Evolutionary conservation across 1,139 yeast genomes (phyloP), one percentile per base, ranked within the genome.

Genomic region (Lodderomyces beijingensis): DNA sequence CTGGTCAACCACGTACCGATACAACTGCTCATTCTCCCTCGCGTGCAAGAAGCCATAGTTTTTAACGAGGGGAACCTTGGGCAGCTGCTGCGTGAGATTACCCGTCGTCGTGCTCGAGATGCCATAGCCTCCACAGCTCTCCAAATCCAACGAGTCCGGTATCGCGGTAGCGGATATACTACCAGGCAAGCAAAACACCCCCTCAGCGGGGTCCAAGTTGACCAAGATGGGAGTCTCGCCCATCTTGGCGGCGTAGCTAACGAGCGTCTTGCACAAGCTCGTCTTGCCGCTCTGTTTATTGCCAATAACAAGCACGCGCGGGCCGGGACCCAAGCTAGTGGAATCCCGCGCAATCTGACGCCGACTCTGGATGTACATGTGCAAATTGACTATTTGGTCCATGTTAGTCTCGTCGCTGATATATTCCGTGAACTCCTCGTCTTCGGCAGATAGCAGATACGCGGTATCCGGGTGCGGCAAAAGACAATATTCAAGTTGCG

Each of bases 91-190:
- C 6, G 11, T 4, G 2, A 93, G 75, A 1, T 93, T 85, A 16
- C 97, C 97, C n/a, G 89, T 83, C 0, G 95, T 83, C 31, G 84
- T 75, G 31, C 83, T 75, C 6, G 91, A 72, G 32, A 82, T 79
- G 6, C 97, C 97, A 76, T 91, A 83, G 1, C 87, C 86, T 26
- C 65, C 64, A 10, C 66, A 59, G 30, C 81, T 70, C 48, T 87
- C 94, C 19, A 86, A 74, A 50, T 91, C 96, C 28, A 88, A 65
- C 28, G 79, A 62, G 47, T 86, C 95, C 28, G 89, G 79, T 4
- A 89, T 70, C 0, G 94, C 86, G 0, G 94, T 80, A 0, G 95
- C 96, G 0, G 93, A 72, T 3, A 93, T 45, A 4, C 91, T 77
- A 1, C 98, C 96, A 0, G 98, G 96, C 6, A 83, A 67, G 0